Evolutionary conservation across 345 rosid genomes (phyloP).

Genomic region (Eucalyptus paniculata): DNA sequence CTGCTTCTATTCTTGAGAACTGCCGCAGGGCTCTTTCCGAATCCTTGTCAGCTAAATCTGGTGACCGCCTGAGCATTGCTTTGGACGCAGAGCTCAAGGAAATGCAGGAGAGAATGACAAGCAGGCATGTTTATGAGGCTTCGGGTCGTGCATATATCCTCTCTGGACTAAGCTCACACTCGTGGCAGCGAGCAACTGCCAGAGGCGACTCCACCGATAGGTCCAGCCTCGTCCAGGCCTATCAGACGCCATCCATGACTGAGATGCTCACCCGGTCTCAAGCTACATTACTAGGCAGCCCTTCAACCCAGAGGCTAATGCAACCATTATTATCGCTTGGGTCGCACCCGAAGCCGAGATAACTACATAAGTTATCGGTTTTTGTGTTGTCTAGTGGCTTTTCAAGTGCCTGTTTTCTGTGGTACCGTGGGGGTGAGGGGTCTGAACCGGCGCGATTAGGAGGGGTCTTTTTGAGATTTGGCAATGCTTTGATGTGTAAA

Average conservation of each 20-base stretch:
- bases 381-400: neutral
- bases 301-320: constrained; percentile 57
- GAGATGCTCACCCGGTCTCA: constrained; percentile 91
- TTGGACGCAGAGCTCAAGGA: constrained; percentile 88
- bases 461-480: constrained; percentile 6
- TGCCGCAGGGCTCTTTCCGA: constrained; percentile 42
- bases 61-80: constrained; percentile 63
- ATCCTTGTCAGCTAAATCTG: constrained; percentile 54
- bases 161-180: constrained; percentile 95
- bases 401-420: neutral
- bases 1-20: constrained; percentile 54
- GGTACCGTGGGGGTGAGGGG: neutral
- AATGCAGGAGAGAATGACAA: constrained; percentile 96
- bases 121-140: constrained; percentile 83
- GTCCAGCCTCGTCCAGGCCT: constrained; percentile 69
- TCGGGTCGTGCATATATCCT: constrained; percentile 94
- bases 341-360: constrained; percentile 73
- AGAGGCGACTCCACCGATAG: constrained; percentile 92
- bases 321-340: constrained; percentile 49
- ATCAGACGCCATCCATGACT: constrained; percentile 88
- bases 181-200: constrained; percentile 98
- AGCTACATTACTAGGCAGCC: constrained; percentile 44
- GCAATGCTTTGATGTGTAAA: constrained; percentile 21
- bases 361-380: neutral
- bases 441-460: neutral